Evolutionary conservation across 768 basidiomycete genomes (phyloP).

Genomic region (Candolleomyces eurysporus): DNA sequence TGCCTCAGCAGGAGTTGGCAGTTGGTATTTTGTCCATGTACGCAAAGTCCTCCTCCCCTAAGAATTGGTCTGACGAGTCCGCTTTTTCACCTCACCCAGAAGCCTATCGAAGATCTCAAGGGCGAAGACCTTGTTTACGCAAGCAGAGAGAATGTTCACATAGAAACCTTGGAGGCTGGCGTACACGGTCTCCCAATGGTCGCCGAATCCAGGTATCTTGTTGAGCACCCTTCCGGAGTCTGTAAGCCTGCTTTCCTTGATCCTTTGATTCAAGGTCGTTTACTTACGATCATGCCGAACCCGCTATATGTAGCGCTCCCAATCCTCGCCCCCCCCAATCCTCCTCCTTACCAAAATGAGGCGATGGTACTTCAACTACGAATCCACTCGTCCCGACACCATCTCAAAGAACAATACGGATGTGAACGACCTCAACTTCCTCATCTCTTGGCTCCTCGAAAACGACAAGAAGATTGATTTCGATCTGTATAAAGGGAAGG

Average conservation of each 20-base stretch:
- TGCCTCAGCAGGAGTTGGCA: slow-evolving; percentile 20
- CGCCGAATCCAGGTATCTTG: slow-evolving; percentile 13
- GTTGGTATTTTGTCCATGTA: slow-evolving; percentile 27
- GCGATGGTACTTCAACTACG: slow-evolving; percentile 21
- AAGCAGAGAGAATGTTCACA: slow-evolving; percentile 21
- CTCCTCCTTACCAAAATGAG: slow-evolving; percentile 28
- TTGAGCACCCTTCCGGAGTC: slow-evolving; percentile 11
- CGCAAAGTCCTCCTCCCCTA: neutral
- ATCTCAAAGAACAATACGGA: slow-evolving; percentile 17
- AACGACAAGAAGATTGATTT: slow-evolving; percentile 22
- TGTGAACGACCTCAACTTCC: slow-evolving; percentile 18
- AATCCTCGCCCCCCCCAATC: slow-evolving; percentile 22
- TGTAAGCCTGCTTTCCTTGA: slow-evolving; percentile 10
- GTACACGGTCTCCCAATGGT: slow-evolving; percentile 17
- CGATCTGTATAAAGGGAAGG: slow-evolving; percentile 20
- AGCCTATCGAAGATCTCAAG: slow-evolving; percentile 14
- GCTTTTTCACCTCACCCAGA: slow-evolving; percentile 3
- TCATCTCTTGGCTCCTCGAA: slow-evolving; percentile 20
- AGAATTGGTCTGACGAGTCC: neutral
- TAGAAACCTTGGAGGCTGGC: slow-evolving; percentile 21
- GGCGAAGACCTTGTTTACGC: slow-evolving; percentile 15
- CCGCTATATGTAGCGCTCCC: slow-evolving; percentile 9
- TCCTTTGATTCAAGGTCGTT: neutral
- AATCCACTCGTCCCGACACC: slow-evolving; percentile 25
- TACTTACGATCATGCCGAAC: too few relatives aligned